Evolutionary conservation across 495 filamentous ascomycete genomes (phyloP).

Genomic region (Antarctomyces pellizariae): DNA sequence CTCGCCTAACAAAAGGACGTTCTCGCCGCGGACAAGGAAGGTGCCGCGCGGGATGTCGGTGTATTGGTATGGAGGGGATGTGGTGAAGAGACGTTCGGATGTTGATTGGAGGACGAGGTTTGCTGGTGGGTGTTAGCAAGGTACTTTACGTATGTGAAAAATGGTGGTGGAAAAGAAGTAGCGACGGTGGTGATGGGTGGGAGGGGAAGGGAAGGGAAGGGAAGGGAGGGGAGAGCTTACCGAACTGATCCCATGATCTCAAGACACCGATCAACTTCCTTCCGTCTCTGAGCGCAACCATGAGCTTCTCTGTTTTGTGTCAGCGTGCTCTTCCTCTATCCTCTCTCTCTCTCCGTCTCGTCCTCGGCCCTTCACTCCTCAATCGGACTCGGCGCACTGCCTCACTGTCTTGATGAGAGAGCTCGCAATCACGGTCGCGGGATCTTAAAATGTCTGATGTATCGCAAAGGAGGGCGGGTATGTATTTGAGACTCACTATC

Average conservation of each 20-base stretch:
- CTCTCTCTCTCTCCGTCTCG: too few relatives aligned
- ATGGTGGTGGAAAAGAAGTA: background rate
- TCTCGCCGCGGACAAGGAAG: slow-evolving; percentile 82
- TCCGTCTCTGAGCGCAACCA: slow-evolving; percentile 75
- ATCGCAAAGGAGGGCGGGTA: background rate
- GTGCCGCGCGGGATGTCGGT: slow-evolving; percentile 63
- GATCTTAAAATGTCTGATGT: too few relatives aligned
- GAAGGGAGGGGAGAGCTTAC: slow-evolving; percentile 23
- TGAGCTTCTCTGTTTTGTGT: slow-evolving; percentile 56
- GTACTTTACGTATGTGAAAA: too few relatives aligned
- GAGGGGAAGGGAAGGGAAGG: background rate
- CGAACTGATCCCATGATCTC: slow-evolving; percentile 95
- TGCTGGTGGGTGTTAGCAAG: slow-evolving; percentile 27
- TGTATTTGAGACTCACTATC: slow-evolving; percentile 48
- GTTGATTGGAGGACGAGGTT: slow-evolving; percentile 89
- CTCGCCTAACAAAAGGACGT: slow-evolving; percentile 76
- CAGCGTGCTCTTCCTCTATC: slow-evolving; percentile 1
- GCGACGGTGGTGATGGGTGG: background rate
- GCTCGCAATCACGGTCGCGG: too few relatives aligned
- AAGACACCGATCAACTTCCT: slow-evolving; percentile 81
- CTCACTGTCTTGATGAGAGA: too few relatives aligned
- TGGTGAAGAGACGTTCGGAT: slow-evolving; percentile 50
- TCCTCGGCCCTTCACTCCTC: too few relatives aligned
- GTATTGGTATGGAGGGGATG: slow-evolving; percentile 22
- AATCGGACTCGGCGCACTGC: too few relatives aligned